Evolutionary conservation across 1,284 basidiomycete species (phyloP).

Genomic region (Hemileia vastatrix): DNA sequence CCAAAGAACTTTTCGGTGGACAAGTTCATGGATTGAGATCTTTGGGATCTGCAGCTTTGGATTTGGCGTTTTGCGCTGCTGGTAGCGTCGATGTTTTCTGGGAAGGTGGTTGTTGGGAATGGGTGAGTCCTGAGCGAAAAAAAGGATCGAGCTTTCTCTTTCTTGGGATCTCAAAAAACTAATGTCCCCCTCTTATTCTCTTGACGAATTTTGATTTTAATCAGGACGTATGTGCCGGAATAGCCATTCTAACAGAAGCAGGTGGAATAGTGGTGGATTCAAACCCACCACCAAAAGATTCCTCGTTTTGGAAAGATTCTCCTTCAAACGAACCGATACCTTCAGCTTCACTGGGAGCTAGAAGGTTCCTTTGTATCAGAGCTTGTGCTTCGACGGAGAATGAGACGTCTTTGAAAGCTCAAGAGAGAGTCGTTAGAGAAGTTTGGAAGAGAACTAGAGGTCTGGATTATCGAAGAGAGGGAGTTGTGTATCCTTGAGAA

Average conservation of each 20-base stretch:
- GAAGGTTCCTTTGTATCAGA: slow-evolving; percentile 37
- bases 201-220: not conserved
- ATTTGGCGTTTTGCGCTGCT: slow-evolving; percentile 36
- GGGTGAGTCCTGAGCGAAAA: slow-evolving; percentile 27
- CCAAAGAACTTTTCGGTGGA: slow-evolving; percentile 9
- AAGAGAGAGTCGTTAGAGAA: slow-evolving; percentile 33
- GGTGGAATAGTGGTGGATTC: slow-evolving; percentile 38
- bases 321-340: slow-evolving; percentile 20
- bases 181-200: not conserved
- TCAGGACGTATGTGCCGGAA: slow-evolving; percentile 37
- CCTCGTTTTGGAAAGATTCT: slow-evolving; percentile 13
- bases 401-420: slow-evolving; percentile 30
- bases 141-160: not conserved
- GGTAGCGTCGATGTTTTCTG: slow-evolving; percentile 37
- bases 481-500: slow-evolving; percentile 17
- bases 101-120: slow-evolving; percentile 41
- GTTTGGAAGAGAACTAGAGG: slow-evolving; percentile 31
- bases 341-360: slow-evolving; percentile 32
- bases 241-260: slow-evolving; percentile 33
- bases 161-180: not conserved
- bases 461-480: slow-evolving; percentile 35
- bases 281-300: slow-evolving; percentile 28
- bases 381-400: slow-evolving; percentile 27
- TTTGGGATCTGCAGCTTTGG: slow-evolving; percentile 36
- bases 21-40: slow-evolving; percentile 39